Percentiles rank a stretch among this genome's conserved stretches.
Evolutionary conservation across 2,329 filamentous ascomycete species (phyloP).

Genomic region (Gremmenia infestans): DNA sequence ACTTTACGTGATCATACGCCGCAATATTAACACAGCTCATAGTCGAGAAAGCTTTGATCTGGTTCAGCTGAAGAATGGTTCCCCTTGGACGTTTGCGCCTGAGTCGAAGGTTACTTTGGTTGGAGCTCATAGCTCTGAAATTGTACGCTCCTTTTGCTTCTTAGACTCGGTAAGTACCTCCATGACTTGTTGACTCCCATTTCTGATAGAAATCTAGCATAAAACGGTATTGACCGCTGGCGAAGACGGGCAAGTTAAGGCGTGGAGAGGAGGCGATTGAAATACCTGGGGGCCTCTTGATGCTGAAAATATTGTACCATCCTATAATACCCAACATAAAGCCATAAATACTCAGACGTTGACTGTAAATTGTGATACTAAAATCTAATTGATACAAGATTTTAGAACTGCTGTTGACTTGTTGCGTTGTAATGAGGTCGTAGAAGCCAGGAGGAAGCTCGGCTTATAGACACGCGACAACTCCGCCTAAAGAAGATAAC

Average conservation of each 20-base stretch:
- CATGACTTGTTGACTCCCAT: neutral
- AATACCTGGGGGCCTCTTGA: neutral
- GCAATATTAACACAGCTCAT: neutral
- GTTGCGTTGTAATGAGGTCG: slow-evolving; percentile 1
- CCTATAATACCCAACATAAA: neutral
- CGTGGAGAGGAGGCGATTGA: slow-evolving; percentile 31
- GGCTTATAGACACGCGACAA: neutral
- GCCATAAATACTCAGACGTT: neutral
- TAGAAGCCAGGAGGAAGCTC: neutral
- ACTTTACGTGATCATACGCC: neutral
- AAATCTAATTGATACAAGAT: too few relatives aligned
- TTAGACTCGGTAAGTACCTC: slow-evolving; percentile 47
- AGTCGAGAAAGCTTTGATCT: slow-evolving; percentile 56
- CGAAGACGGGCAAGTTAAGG: slow-evolving; percentile 37
- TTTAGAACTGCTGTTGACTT: too few relatives aligned
- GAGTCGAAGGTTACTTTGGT: slow-evolving; percentile 53
- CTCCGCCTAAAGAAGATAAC: slow-evolving; percentile 20
- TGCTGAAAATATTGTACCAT: neutral
- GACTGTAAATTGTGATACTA: too few relatives aligned
- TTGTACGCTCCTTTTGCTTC: slow-evolving; percentile 60
- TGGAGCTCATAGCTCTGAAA: slow-evolving; percentile 58
- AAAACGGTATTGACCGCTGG: slow-evolving; percentile 35
- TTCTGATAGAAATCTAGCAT: slow-evolving; percentile 20
- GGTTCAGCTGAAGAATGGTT: slow-evolving; percentile 51
- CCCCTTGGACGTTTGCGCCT: slow-evolving; percentile 50